phyloP scores from a whole-genome alignment of 2,329 filamentous ascomycete genomes.

The Diaporthe capsici region DNA sequence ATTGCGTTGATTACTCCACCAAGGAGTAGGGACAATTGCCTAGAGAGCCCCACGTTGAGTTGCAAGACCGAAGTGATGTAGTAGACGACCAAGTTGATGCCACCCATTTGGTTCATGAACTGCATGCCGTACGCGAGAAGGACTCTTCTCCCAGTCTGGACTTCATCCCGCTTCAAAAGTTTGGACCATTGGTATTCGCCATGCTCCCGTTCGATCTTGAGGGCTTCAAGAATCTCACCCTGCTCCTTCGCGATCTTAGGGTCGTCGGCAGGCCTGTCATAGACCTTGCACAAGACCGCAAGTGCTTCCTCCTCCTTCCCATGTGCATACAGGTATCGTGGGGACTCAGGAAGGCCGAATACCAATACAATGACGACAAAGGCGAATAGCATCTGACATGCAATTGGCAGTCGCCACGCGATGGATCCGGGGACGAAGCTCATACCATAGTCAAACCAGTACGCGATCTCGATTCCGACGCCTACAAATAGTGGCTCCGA shows the following conservation, averaged over 20 bases:
- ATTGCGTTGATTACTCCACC: conserved; percentile 55
- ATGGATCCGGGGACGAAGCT: conserved; percentile 48
- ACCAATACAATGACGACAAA: conserved; percentile 47
- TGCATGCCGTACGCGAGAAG: conserved; percentile 62
- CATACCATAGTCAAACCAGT: conserved; percentile 53
- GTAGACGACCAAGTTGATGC: conserved; percentile 62
- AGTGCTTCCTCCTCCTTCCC: conserved; percentile 49
- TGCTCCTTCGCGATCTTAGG: conserved; percentile 56
- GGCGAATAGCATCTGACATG: conserved; percentile 51
- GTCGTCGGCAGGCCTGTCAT: conserved; percentile 56
- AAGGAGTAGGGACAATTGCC: conserved; percentile 51
- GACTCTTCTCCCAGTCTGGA: conserved; percentile 59
- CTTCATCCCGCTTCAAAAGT: conserved; percentile 58
- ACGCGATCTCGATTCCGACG: conserved; percentile 48
- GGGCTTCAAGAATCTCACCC: conserved; percentile 53
- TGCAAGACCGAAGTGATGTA: conserved; percentile 52
- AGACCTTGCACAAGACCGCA: conserved; percentile 52
- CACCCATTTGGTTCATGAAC: conserved; percentile 64
- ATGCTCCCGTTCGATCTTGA: conserved; percentile 41
- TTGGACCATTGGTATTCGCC: conserved; percentile 55
- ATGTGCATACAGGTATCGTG: conserved; percentile 49
- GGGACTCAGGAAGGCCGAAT: conserved; percentile 49
- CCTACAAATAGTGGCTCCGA: conserved; percentile 51
- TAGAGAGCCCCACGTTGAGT: conserved; percentile 50
- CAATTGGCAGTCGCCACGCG: conserved; percentile 51